These are phyloP conservation scores for Colletotrichum chrysophilum DNA, from an alignment of 2,329 filamentous ascomycete genomes.

Conservation along the genomic window DNA sequence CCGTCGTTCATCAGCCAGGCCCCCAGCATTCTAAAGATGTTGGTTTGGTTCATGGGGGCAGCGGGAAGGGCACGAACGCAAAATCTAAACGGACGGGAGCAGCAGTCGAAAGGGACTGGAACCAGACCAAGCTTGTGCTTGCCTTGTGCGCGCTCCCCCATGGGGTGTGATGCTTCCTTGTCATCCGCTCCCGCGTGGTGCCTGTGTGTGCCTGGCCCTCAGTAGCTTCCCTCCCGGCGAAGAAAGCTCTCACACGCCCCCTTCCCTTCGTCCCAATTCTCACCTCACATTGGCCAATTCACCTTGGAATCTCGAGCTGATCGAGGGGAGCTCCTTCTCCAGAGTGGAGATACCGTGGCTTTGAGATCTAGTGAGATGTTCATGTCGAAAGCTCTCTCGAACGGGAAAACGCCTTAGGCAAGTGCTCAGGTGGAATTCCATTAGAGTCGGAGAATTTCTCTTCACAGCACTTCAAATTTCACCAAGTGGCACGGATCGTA, in stretches of 20 bases:
- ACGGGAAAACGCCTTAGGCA: not conserved
- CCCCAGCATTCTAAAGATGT: not conserved
- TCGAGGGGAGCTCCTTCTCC: not conserved
- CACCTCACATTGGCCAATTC: slow-evolving; percentile 21
- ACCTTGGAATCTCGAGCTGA: not conserved
- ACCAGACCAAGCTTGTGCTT: not conserved
- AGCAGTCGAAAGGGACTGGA: not conserved
- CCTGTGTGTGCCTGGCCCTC: not conserved
- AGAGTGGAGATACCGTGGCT: not conserved
- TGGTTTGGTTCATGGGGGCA: not conserved
- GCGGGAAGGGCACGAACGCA: not conserved
- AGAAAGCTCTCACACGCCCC: not conserved
- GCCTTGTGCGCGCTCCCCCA: not conserved
- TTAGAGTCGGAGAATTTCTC: rapidly evolving
- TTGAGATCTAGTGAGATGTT: not conserved
- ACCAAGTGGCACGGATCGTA: not conserved
- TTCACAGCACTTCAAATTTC: not conserved
- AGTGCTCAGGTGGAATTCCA: not conserved
- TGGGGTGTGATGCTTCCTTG: slow-evolving; percentile 7
- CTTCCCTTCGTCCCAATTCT: slow-evolving; percentile 7
- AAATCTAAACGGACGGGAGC: not conserved
- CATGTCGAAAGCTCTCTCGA: not conserved
- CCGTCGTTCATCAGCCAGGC: not conserved
- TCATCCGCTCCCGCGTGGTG: slow-evolving; percentile 1
- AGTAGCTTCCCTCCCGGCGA: not conserved